Base-by-base conservation (phyloP, 495 filamentous ascomycete species). In the Durotheca rogersii region DNA sequence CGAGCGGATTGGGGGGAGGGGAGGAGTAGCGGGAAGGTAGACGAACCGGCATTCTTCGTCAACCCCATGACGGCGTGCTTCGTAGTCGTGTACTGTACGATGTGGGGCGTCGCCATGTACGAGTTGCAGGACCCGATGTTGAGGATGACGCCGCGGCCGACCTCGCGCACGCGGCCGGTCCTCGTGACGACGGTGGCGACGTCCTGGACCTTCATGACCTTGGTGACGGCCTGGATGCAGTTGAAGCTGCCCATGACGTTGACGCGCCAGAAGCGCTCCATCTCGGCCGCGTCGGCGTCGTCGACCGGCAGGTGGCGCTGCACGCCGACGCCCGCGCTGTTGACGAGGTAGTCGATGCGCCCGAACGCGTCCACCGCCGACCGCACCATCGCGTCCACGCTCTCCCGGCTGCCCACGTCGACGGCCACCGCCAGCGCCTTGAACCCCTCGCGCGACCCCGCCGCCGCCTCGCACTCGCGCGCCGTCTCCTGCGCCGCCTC, bases 51-150 rank as follows among this genome's bases (percentile, higher is more conserved):
- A 15, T 61, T 70, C 35, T 71, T 71, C 41, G 74, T 80, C 36
- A 82, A 65, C 0, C 74, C 76, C 0, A 77, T 29, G 0, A 76
- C 64, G 0, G 74, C 77, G 44, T 79, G 75, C 46, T 82, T 82
- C 0, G 72, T 62, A 0, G 75, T 64, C 0, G 67, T 72, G 36
- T 80, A 80, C 1, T 67, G 67, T 17, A 68, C 56, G 0, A 65
- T 37, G 1, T 38, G 12, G 4, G 39, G 32, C 0, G 7, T 63
- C 0, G 67, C 60, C 3, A 71, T 40, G 7, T 68, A 64, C 0
- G 71, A 73, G 18, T 62, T 68, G 11, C 67, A 65, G 1, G 73
- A 78, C 6, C 72, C 75, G 14, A 78, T 61, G 27, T 73, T 75
- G 25, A 80, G 64, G 20, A 81, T 79, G 0, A 60, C 63, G 0